phyloP scores from a whole-genome alignment of 192 early-diverging fungal genomes.

The Linnemannia schmuckeri region DNA sequence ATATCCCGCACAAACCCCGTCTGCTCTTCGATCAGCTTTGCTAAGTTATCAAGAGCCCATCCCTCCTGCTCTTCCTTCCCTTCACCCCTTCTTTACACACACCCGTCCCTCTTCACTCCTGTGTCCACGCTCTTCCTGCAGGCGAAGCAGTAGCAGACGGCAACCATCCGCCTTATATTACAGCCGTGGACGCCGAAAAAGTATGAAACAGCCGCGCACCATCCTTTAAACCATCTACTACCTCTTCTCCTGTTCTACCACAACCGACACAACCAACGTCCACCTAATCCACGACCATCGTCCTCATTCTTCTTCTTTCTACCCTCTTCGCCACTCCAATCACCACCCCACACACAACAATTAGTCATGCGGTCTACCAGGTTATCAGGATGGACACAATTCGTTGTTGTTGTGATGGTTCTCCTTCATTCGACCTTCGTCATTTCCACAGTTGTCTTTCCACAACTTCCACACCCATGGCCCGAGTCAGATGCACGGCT shows the following conservation, averaged over 20 bases:
- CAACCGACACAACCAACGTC: too few relatives aligned
- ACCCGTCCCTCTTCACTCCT: background rate
- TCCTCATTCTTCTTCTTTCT: background rate
- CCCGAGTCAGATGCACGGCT: background rate
- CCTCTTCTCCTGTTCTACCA: background rate
- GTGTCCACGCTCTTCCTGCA: background rate
- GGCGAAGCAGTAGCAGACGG: background rate
- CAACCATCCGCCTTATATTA: too few relatives aligned
- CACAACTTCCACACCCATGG: background rate
- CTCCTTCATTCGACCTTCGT: background rate
- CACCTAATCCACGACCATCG: background rate
- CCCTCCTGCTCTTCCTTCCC: background rate
- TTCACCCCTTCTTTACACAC: background rate
- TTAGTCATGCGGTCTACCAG: background rate
- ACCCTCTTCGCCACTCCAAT: background rate
- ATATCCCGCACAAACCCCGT: background rate
- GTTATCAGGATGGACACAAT: background rate
- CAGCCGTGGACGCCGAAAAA: background rate
- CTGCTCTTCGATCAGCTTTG: background rate
- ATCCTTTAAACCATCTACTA: background rate
- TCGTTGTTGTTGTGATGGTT: background rate
- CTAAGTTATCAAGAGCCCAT: constrained; percentile 9
- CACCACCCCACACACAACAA: background rate
- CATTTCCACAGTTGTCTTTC: background rate
- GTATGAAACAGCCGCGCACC: background rate